phyloP scores from a whole-genome alignment of 192 early-diverging fungal genomes.

The Linnemannia elongata region DNA sequence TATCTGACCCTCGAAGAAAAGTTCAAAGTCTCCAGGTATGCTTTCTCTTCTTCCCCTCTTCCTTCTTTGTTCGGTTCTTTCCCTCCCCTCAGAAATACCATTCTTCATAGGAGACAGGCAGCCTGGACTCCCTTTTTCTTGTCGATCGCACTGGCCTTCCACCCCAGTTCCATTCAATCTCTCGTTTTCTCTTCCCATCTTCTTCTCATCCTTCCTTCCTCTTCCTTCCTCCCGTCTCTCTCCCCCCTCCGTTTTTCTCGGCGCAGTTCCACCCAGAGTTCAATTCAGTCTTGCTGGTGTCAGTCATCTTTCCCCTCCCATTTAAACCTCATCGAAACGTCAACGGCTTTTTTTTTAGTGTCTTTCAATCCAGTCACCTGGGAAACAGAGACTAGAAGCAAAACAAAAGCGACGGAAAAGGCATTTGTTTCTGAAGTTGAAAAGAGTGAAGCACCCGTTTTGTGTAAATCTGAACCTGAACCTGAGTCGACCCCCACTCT shows the following conservation, averaged over 20 bases:
- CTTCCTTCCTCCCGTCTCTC: no score
- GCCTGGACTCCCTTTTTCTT: background rate
- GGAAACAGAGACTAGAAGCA: background rate
- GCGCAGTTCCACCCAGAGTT: background rate
- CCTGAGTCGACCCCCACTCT: constrained; percentile 21
- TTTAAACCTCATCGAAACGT: no score
- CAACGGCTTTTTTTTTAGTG: background rate
- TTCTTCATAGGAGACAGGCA: background rate
- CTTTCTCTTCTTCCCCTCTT: background rate
- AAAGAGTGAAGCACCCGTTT: background rate
- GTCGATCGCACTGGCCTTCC: background rate
- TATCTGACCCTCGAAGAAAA: constrained; percentile 48
- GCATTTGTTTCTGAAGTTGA: background rate
- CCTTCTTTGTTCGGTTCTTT: background rate
- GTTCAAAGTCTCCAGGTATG: constrained; percentile 40
- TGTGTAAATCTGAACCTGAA: constrained; percentile 20
- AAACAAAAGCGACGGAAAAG: background rate
- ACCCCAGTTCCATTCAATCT: background rate
- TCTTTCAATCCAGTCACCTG: constrained; percentile 5
- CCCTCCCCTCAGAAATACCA: background rate
- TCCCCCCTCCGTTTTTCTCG: no score
- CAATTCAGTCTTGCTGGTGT: background rate
- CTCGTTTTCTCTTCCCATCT: background rate
- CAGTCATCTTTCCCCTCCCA: background rate
- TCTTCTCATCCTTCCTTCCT: background rate